phyloP scores from a whole-genome alignment of 192 early-diverging fungal genomes.

The Rhizophlyctis rosea region DNA sequence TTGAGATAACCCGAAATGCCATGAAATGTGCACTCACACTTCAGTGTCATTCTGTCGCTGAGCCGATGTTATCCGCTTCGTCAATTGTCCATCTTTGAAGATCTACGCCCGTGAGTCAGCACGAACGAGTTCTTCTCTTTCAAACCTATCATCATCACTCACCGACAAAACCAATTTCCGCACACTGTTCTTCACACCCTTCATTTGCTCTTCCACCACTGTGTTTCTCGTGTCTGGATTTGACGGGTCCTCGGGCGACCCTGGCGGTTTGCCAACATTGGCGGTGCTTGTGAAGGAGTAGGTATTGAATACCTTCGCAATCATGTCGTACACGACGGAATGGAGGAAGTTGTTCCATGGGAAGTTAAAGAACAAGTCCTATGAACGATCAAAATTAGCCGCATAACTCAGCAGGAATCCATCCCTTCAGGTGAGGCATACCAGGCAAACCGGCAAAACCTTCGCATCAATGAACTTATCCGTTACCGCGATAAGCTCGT shows the following conservation, averaged over 20 bases:
- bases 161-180: constrained; percentile 51
- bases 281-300: constrained; percentile 61
- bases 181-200: constrained; percentile 41
- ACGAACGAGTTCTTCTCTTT: no score
- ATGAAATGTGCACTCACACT: constrained; percentile 50
- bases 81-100: constrained; percentile 83
- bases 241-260: constrained; percentile 1
- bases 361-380: constrained; percentile 88
- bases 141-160: constrained; percentile 19
- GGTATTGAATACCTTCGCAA: constrained; percentile 95
- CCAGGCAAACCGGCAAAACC: constrained; percentile 52
- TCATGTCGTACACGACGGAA: constrained; percentile 97
- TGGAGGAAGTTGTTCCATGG: constrained; percentile 99
- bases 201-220: constrained; percentile 44
- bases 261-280: not conserved
- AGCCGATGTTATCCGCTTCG: constrained; percentile 78
- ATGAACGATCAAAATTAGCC: not conserved
- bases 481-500: constrained; percentile 50
- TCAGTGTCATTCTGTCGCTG: constrained; percentile 80
- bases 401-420: no score
- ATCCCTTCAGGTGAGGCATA: constrained; percentile 24
- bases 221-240: not conserved
- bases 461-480: constrained; percentile 49
- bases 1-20: not conserved
- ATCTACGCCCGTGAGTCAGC: no score